phyloP scores from a whole-genome alignment of 176 grass and related monocot species.

The sorghum (Sorghum bicolor) region DNA sequence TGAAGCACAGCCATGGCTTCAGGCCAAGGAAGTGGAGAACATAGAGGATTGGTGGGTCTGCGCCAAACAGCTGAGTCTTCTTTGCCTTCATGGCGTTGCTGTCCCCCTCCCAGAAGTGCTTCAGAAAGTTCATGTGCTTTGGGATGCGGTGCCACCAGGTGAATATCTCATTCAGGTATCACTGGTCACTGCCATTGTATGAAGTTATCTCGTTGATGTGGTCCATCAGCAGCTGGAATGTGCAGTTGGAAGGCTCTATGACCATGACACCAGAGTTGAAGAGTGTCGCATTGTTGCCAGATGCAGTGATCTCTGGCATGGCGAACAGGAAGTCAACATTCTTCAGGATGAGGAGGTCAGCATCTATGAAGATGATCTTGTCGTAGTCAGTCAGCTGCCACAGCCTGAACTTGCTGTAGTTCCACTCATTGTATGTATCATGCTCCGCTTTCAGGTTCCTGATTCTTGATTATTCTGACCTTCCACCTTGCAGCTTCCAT shows the following conservation, averaged over 20 bases:
- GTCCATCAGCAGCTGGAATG: conserved; percentile 86
- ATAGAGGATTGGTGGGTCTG: conserved; percentile 65
- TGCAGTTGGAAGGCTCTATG: conserved; percentile 88
- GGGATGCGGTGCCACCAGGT: conserved; percentile 98
- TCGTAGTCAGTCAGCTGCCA: conserved; percentile 97
- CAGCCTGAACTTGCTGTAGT: conserved; percentile 96
- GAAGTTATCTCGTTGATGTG: conserved; percentile 86
- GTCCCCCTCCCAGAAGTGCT: conserved; percentile 97
- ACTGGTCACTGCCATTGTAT: conserved; percentile 88
- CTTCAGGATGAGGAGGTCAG: conserved; percentile 84
- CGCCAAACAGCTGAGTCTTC: conserved; percentile 70
- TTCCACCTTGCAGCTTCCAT: conserved; percentile 82
- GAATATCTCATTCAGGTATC: conserved; percentile 96
- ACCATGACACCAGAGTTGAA: conserved; percentile 98
- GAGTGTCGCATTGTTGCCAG: conserved; percentile 70
- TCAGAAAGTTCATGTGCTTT: conserved; percentile 87
- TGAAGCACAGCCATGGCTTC: conserved; percentile 95
- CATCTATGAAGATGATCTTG: conserved; percentile 96
- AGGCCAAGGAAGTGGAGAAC: conserved; percentile 79
- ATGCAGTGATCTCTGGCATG: conserved; percentile 82
- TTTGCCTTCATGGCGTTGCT: conserved; percentile 45
- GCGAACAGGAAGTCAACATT: conserved; percentile 95
- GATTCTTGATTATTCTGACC: conserved; percentile 69
- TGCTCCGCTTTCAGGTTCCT: conserved; percentile 80
- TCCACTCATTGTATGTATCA: conserved; percentile 91